A percentile compares a stretch with the other conserved stretches of the same genome.
phyloP scores from a whole-genome alignment of 352 stramenopile genomes.

The Globisporangium yorkense region DNA sequence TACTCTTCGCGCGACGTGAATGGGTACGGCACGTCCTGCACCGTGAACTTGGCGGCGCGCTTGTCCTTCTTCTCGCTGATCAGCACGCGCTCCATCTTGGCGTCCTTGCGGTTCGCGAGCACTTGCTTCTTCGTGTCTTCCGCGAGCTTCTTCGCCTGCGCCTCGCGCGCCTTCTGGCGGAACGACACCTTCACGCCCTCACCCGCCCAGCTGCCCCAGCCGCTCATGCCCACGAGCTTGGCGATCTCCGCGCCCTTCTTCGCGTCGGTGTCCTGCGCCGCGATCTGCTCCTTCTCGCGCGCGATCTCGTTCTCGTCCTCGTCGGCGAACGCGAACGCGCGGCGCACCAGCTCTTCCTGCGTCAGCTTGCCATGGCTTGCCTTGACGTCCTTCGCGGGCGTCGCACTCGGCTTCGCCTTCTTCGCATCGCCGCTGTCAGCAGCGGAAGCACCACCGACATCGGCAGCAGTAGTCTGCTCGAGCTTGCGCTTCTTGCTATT shows the following conservation, averaged over 20 bases:
- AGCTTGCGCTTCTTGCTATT: constrained; percentile 29
- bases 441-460: constrained; percentile 1
- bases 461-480: constrained; percentile 15
- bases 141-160: constrained; percentile 62
- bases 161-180: constrained; percentile 82
- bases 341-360: constrained; percentile 93
- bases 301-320: constrained; percentile 92
- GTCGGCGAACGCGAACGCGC: constrained; percentile 93
- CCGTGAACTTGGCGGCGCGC: constrained; percentile 78
- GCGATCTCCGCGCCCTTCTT: constrained; percentile 78
- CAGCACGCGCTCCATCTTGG: constrained; percentile 58
- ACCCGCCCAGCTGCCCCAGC: constrained; percentile 90
- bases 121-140: constrained; percentile 68
- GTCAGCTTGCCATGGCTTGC: constrained; percentile 16
- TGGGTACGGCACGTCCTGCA: constrained; percentile 94
- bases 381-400: constrained; percentile 1
- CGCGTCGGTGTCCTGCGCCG: constrained; percentile 48
- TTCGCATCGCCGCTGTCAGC: background rate
- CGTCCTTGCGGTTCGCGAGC: constrained; percentile 65
- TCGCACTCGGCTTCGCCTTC: background rate
- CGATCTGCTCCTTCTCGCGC: constrained; percentile 87
- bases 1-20: constrained; percentile 97
- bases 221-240: constrained; percentile 78
- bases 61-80: constrained; percentile 90
- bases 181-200: constrained; percentile 68